Evolutionary conservation across 1,284 basidiomycete genomes (phyloP).

Genomic region (Porogramme epimiltina): DNA sequence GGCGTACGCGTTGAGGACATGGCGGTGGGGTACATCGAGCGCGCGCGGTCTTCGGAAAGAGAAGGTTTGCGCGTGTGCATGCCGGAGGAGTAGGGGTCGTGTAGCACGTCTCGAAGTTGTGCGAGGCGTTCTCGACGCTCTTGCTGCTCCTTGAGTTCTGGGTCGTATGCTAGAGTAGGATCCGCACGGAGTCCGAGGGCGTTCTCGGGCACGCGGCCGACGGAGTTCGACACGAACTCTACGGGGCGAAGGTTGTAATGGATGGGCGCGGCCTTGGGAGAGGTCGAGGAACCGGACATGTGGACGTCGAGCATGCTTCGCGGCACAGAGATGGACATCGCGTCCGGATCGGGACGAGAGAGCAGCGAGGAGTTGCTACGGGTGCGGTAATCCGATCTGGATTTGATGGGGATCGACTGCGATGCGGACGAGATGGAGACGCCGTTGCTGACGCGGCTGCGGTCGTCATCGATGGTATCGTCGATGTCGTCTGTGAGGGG

Average conservation of each 20-base stretch:
- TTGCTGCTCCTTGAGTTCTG: slow-evolving; percentile 20
- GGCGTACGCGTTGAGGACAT: slow-evolving; percentile 18
- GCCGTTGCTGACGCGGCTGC: slow-evolving; percentile 7
- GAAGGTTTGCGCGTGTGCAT: slow-evolving; percentile 10
- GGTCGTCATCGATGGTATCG: slow-evolving; percentile 35
- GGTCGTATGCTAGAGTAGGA: slow-evolving; percentile 12
- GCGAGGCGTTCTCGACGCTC: slow-evolving; percentile 11
- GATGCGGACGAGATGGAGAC: slow-evolving; percentile 12
- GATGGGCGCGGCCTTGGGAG: slow-evolving; percentile 24
- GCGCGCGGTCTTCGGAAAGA: slow-evolving; percentile 13
- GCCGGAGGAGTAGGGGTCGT: slow-evolving; percentile 8
- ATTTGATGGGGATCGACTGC: slow-evolving; percentile 29
- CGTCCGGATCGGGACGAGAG: slow-evolving; percentile 19
- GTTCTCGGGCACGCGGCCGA: slow-evolving; percentile 17
- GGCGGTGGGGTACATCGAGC: slow-evolving; percentile 7
- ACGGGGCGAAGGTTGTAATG: slow-evolving; percentile 22
- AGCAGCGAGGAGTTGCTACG: slow-evolving; percentile 26
- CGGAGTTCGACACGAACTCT: slow-evolving; percentile 16
- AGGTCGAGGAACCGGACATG: slow-evolving; percentile 34
- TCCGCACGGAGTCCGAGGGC: slow-evolving; percentile 19
- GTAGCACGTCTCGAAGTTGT: slow-evolving; percentile 24
- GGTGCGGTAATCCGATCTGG: slow-evolving; percentile 27
- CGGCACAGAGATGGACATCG: slow-evolving; percentile 35
- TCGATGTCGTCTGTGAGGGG: slow-evolving; percentile 34
- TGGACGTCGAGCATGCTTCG: slow-evolving; percentile 32